Base-by-base conservation (phyloP, 768 basidiomycete species). In the Punctularia strigosozonata region DNA sequence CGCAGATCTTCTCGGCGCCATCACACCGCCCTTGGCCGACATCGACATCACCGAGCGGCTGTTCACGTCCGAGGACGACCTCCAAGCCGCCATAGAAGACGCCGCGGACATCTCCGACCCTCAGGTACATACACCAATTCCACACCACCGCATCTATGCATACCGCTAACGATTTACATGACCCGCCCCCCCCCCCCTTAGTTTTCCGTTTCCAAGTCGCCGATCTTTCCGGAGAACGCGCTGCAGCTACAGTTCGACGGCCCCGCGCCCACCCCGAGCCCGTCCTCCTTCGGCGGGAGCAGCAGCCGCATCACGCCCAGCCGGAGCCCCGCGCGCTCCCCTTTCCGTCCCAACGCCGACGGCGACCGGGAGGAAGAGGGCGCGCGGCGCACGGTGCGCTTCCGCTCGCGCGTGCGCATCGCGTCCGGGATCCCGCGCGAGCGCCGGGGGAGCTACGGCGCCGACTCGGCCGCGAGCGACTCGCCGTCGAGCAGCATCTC, bases 401-500 rank as follows among this genome's bases (percentile, higher is more conserved):
- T 86, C 55, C 71, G 73, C 41, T 77, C 81, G 39, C 73, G 83
- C 30, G 83, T 86, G 23, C 77, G 84, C 47, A 86, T 86, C 45
- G 73, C 80, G 3, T 80, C 79, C 13, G 83, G 83, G 15, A 50
- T 83, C 24, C 68, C 68, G 33, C 67, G 65, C 21, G 66, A 66
- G 46, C 64, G 65, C 17, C 60, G 58, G 39, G 51, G n/a, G n/a
- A 47, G 21, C 38, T 38, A 32, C 14, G 45, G 51, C n/a, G 51
- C 51, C 25, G 50, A 36, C 4, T 62, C 64, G 15, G 73, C 77
- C 24, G 48, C 63, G 17, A 76, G 77, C 5, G 66, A 69, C 31
- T 85, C 84, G 1, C 71, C 70, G 3, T 85, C 83, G 4, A 87
- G 85, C 3, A 86, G 84, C 28, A 80, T 89, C 45, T 88, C 85